These are phyloP conservation scores for Vaccinium vitisidaea DNA, from an alignment of 148 eudicot species.

Conservation along the genomic window DNA sequence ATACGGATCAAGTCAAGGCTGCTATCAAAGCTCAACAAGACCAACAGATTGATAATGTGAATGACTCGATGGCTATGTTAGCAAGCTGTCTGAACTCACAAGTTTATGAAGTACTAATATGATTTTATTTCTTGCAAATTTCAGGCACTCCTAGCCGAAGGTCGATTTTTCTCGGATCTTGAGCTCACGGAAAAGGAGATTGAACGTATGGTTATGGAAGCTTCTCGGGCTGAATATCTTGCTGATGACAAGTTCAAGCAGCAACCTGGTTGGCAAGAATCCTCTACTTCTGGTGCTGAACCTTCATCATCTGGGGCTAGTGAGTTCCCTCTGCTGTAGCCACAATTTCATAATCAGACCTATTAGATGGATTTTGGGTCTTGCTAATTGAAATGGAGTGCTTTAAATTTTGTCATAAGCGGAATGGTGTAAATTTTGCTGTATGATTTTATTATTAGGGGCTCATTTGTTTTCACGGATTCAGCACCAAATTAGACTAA, in stretches of 20 bases:
- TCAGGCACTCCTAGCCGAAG: conserved; percentile 93
- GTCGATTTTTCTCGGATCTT: conserved; percentile 91
- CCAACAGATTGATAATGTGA: conserved; percentile 90
- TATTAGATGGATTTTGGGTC: neutral
- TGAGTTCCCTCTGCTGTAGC: conserved; percentile 36
- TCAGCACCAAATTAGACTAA: too few species aligned
- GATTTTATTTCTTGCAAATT: conserved; percentile 1
- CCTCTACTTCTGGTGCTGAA: conserved; percentile 91
- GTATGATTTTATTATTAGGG: too few species aligned
- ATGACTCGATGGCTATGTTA: conserved; percentile 11
- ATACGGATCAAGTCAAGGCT: conserved; percentile 91
- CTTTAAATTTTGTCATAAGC: neutral
- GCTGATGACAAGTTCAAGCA: conserved; percentile 69
- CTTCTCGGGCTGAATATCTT: conserved; percentile 86
- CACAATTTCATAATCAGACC: neutral
- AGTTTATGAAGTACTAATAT: conserved; percentile 7
- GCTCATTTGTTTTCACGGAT: too few species aligned
- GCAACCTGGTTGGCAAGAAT: conserved; percentile 54
- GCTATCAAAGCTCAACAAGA: conserved; percentile 99
- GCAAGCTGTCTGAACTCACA: neutral
- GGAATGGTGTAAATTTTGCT: neutral
- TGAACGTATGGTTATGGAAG: conserved; percentile 99
- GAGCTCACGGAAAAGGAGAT: conserved; percentile 98
- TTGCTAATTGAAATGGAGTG: neutral
- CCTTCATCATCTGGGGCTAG: conserved; percentile 98